Conservation (phyloP, 805 yeast genomes). For the Huiozyma naganishii region DNA sequence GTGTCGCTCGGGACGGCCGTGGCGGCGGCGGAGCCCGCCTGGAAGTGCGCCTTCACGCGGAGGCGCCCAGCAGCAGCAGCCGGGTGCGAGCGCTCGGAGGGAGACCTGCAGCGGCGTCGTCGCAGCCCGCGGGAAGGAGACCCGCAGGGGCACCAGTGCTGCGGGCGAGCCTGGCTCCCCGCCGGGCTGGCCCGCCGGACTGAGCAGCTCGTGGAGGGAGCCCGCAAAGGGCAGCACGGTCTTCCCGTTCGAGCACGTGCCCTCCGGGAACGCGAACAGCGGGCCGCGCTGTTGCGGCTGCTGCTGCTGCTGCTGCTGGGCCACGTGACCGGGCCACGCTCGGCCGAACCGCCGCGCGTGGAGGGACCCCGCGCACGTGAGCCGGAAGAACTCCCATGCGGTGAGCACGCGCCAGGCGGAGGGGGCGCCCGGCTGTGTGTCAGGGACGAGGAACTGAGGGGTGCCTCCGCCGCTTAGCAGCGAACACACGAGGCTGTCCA, state of each 20-base stretch:
- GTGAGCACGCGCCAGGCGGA: slow-evolving; percentile 4
- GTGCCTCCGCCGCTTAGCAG: slow-evolving; percentile 15
- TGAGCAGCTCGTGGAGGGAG: slow-evolving; percentile 10
- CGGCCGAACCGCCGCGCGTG: slow-evolving; percentile 7
- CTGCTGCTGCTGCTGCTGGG: not conserved
- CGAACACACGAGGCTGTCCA: slow-evolving; percentile 34
- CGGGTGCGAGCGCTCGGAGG: too few species aligned
- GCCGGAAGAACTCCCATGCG: slow-evolving; percentile 10
- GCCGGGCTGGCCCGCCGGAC: not conserved
- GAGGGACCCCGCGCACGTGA: slow-evolving; percentile 17
- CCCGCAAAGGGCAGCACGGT: slow-evolving; percentile 51
- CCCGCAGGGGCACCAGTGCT: slow-evolving; percentile 15
- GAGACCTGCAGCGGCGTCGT: too few species aligned
- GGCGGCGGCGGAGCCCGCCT: not conserved
- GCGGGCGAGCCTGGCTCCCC: not conserved
- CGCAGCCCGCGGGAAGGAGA: too few species aligned
- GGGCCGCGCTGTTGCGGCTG: not conserved
- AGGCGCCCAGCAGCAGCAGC: not conserved
- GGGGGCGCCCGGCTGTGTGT: not conserved
- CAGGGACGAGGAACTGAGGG: slow-evolving; percentile 13
- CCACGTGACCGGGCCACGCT: slow-evolving; percentile 2
- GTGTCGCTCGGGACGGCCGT: too few species aligned
- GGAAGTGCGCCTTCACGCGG: not conserved
- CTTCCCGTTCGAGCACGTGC: slow-evolving; percentile 78
- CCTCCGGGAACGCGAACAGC: slow-evolving; percentile 50